These are phyloP conservation scores for Penicillium robsamsonii DNA, from an alignment of 495 filamentous ascomycete species.

Conservation along the genomic window DNA sequence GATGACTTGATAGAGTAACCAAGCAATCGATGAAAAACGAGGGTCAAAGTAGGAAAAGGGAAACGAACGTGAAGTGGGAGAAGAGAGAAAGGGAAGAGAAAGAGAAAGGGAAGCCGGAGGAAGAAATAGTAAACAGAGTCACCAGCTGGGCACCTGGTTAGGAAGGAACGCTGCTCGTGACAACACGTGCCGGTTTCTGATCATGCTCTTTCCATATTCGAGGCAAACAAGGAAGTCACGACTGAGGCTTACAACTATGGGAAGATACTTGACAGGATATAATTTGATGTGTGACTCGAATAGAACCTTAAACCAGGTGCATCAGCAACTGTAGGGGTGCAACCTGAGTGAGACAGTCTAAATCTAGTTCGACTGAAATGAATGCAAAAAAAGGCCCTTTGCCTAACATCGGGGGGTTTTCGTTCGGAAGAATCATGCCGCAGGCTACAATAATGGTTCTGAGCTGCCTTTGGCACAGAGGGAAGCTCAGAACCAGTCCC, in stretches of 20 bases:
- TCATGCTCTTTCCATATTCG: not conserved
- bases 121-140: constrained; percentile 9
- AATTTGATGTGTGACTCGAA: not conserved
- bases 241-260: not conserved
- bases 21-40: constrained; percentile 5
- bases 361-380: not conserved
- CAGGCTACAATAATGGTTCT: too few species aligned
- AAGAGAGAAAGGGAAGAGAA: not conserved
- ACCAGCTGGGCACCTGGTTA: not conserved
- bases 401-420: not conserved
- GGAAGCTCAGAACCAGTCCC: not conserved
- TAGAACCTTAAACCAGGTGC: constrained; percentile 1
- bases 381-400: not conserved
- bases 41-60: not conserved
- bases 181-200: not conserved
- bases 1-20: constrained; percentile 2
- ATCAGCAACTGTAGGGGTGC: not conserved
- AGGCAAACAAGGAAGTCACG: constrained; percentile 6
- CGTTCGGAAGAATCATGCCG: not conserved
- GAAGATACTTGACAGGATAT: not conserved
- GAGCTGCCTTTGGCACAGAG: not conserved
- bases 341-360: constrained; percentile 3
- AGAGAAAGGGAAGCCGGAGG: not conserved
- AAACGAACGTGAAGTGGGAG: not conserved
- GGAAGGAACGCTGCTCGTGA: constrained; percentile 3